phyloP scores from a whole-genome alignment of 805 yeast genomes.

The Monosporozyma siamensis region DNA sequence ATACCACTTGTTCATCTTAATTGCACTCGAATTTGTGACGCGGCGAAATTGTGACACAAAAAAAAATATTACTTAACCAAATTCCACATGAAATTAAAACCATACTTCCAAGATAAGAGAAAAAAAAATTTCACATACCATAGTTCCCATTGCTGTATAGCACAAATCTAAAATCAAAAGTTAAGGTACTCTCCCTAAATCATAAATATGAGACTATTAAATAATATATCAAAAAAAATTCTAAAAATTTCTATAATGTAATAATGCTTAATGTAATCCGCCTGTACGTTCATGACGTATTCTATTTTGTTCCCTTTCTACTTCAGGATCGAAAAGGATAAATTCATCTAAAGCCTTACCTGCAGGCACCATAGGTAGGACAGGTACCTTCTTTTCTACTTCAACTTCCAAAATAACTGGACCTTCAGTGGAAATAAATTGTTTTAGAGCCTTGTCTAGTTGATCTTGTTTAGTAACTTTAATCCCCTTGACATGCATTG shows the following conservation, averaged over 20 bases:
- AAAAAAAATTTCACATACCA: too few species aligned
- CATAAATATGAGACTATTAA: too few species aligned
- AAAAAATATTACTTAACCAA: too few species aligned
- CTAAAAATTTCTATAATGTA: not conserved
- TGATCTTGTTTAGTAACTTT: constrained; percentile 64
- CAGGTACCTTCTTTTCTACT: constrained; percentile 87
- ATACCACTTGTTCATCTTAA: too few species aligned
- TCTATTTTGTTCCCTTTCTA: constrained; percentile 60
- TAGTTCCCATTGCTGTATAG: too few species aligned
- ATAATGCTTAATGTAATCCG: constrained; percentile 45
- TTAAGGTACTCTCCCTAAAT: too few species aligned
- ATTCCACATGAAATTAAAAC: too few species aligned
- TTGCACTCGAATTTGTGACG: too few species aligned
- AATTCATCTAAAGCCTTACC: constrained; percentile 94
- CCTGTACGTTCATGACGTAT: constrained; percentile 65
- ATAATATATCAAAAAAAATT: too few species aligned
- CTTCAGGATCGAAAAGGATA: constrained; percentile 74
- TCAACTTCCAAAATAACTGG: constrained; percentile 87
- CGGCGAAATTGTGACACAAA: too few species aligned
- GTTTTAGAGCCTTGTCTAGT: constrained; percentile 45
- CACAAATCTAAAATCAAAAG: too few species aligned
- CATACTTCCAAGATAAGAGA: too few species aligned
- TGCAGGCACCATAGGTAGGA: constrained; percentile 95
- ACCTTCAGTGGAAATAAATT: constrained; percentile 66
- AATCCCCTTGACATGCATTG: constrained; percentile 85